phyloP scores from a whole-genome alignment of 305 asterid species.

The Fraxinus albicans region DNA sequence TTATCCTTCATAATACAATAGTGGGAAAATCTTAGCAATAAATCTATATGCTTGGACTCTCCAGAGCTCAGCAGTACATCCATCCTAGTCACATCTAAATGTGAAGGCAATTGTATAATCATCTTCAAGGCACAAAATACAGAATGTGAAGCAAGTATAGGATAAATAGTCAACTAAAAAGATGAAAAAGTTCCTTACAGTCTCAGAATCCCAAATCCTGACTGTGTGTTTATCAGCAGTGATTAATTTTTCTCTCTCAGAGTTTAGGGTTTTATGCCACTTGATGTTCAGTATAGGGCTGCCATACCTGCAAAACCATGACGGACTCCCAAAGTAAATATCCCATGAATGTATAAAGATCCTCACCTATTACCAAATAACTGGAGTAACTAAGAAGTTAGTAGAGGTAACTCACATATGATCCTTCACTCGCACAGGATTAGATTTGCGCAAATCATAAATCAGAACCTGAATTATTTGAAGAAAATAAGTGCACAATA shows the following conservation, averaged over 20 bases:
- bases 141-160: slow-evolving; percentile 2
- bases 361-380: neutral
- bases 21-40: neutral
- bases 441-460: slow-evolving; percentile 85
- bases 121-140: neutral
- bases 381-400: slow-evolving; percentile 7
- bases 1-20: neutral
- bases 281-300: slow-evolving; percentile 79
- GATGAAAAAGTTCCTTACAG: slow-evolving; percentile 44
- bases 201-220: slow-evolving; percentile 90
- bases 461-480: slow-evolving; percentile 58
- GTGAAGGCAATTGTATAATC: slow-evolving; percentile 3
- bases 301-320: slow-evolving; percentile 66
- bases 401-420: slow-evolving; percentile 69
- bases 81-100: neutral
- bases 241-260: slow-evolving; percentile 63
- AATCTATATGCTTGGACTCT: no score
- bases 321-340: slow-evolving; percentile 14
- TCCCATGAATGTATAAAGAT: slow-evolving; percentile 5
- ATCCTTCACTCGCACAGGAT: slow-evolving; percentile 74
- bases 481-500: slow-evolving; percentile 17
- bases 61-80: no score
- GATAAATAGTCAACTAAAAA: neutral
- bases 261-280: slow-evolving; percentile 86
- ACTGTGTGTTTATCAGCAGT: slow-evolving; percentile 83